These are phyloP conservation scores for Cladophialophora psammophila DNA, from an alignment of 2,329 filamentous ascomycete species.

Conservation along the genomic window DNA sequence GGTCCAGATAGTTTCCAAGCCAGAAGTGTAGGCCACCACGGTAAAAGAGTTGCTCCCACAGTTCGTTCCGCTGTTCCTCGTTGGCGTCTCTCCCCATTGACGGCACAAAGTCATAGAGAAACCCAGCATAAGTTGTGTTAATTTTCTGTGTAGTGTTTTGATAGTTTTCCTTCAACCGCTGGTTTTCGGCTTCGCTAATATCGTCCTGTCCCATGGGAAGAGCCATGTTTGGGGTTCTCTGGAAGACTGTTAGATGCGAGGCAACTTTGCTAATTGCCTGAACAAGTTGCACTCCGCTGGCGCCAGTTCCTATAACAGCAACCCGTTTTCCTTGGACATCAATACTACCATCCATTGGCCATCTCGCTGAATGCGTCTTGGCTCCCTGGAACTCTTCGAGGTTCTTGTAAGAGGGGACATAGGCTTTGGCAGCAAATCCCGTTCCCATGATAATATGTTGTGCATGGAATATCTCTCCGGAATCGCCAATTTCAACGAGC, in stretches of 20 bases:
- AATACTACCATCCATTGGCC: conserved; percentile 56
- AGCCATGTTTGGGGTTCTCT: conserved; percentile 70
- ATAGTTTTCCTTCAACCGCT: conserved; percentile 39
- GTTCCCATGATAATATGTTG: conserved; percentile 25
- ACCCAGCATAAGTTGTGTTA: conserved; percentile 40
- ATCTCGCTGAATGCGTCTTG: conserved; percentile 47
- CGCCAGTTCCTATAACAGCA: conserved; percentile 55
- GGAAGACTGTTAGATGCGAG: conserved; percentile 60
- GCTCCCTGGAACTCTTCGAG: conserved; percentile 39
- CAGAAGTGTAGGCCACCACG: conserved; percentile 63
- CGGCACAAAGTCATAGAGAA: conserved; percentile 63
- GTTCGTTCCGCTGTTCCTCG: conserved; percentile 46
- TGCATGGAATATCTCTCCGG: conserved; percentile 40
- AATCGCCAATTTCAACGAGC: conserved; percentile 60
- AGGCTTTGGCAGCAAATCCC: conserved; percentile 46
- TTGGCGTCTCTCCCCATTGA: conserved; percentile 48
- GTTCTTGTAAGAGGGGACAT: conserved; percentile 40
- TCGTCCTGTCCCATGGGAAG: conserved; percentile 64
- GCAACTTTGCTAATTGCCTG: conserved; percentile 50
- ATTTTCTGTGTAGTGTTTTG: conserved; percentile 2
- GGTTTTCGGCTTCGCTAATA: conserved; percentile 46
- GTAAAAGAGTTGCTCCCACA: conserved; percentile 58
- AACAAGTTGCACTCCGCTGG: conserved; percentile 52
- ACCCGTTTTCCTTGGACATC: conserved; percentile 47
- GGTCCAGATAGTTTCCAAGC: conserved; percentile 55